Evolutionary conservation across 75 land plant species (phyloP), one percentile per base, ranked within the genome.

Genomic region (Sequoiadendron giganteum): DNA sequence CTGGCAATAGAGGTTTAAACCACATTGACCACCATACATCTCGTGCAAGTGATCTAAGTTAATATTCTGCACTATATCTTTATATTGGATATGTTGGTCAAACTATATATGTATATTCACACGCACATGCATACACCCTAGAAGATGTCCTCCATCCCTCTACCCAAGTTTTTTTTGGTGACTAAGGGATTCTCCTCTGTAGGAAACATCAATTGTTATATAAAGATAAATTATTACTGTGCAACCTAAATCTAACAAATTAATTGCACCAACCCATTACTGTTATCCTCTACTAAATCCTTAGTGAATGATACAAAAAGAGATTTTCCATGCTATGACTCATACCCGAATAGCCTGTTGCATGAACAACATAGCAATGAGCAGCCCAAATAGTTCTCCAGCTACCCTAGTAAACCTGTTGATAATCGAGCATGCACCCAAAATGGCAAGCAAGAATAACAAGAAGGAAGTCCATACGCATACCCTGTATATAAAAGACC

Each of bases 301-400:
- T 65, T 25, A 21, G 28, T 65, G n/a, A 65, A 65, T 65, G 70
- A 10, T 65, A 28, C n/a, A 65, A 65, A 7, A 21, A 25, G 10
- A 65, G 5, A 25, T 6, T 65, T 55, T 65, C 70, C n/a, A 65
- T 65, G 7, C 70, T 65, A 65, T 65, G 28, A 65, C n/a, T 65
- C 92, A 87, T 86, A 96, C 99, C 89, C 94, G 95, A 43, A 98
- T 93, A 68, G 99, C 99, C 85, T 98, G 97, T 88, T 98, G 97
- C 94, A 97, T 94, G 88, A 98, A 98, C 36, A 98, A 95, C 93
- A 97, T 91, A 21, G 99, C 99, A 79, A 98, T 98, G 21, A 98
- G 95, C 87, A 96, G 78, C 49, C 99, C 99, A 90, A 98, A 98
- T 84, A 98, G 91, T 89, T 98, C 99, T 49, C 99, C 99, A 15